Evolutionary conservation across 2,329 filamentous ascomycete species (phyloP), one percentile per base, ranked within the genome.

Genomic region (Colletotrichum costaricense): DNA sequence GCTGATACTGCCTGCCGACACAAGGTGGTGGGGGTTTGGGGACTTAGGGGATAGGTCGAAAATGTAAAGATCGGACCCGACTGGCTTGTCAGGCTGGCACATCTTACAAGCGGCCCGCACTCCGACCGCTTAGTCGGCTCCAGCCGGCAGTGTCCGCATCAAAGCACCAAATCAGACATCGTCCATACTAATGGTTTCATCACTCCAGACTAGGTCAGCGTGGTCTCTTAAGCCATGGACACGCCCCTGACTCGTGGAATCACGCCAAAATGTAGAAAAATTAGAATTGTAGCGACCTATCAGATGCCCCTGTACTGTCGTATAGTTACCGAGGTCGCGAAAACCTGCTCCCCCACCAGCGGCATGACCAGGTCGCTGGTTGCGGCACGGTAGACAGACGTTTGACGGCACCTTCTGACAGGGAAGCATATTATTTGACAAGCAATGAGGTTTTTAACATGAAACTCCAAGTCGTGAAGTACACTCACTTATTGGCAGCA

Each of bases 251-350:
- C 69, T 72, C 70, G 70, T 42, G 16, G 38, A 42, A 42, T 19
- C 38, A 42, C 38, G 38, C 38, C 38, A 42, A 30, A 49, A 28
- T 16, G 35, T 42, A 22, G 9, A 52, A 46, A 16, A 26, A 26
- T 8, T 54, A 30, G 30, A 59, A 26, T 54, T 59, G 52, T 69
- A 63, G 33, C 65, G 26, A 64, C 54, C 65, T 69, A 69, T 69
- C 58, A 65, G 12, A 7, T 35, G 16, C 14, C 24, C 26, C 26
- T n/a, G 7, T 26, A 28, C 8, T 28, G 8, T 16, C 30, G 35
- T n/a, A n/a, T 63, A 35, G 12, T 24, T 9, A 26, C 49, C n/a
- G 28, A 22, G 12, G 16, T 35, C 26, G 28, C 46, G 60, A 52
- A 22, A 14, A 19, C 12, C 60, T 63, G 28, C n/a, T 46, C 19